These are phyloP conservation scores for Zopfia rhizophila DNA, from an alignment of 2,329 filamentous ascomycete genomes.

Conservation along the genomic window DNA sequence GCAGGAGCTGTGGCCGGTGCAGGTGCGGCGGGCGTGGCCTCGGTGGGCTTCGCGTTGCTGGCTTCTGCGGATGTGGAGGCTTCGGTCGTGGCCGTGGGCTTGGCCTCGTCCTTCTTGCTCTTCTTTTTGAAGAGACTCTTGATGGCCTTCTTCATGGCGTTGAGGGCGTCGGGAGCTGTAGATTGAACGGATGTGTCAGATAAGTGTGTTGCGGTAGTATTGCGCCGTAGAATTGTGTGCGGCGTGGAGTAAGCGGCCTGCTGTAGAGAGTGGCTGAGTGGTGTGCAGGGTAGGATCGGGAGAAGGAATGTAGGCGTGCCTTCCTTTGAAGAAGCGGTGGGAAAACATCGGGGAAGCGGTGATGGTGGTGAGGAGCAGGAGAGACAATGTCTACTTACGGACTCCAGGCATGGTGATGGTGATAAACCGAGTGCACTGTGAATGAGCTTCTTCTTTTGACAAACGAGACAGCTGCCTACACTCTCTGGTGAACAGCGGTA, in stretches of 20 bases:
- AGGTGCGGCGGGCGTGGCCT: slow-evolving; percentile 45
- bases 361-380: background rate
- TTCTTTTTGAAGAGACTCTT: slow-evolving; percentile 49
- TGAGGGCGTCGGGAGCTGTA: slow-evolving; percentile 49
- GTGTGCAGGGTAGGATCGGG: background rate
- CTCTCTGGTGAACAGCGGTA: background rate
- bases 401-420: slow-evolving; percentile 49
- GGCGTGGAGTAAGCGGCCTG: background rate
- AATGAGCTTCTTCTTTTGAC: too few species aligned
- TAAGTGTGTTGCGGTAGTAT: slow-evolving; percentile 1
- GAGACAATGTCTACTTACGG: slow-evolving; percentile 43
- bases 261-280: slow-evolving; percentile 12
- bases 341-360: background rate
- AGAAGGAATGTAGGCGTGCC: background rate
- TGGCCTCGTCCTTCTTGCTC: slow-evolving; percentile 34
- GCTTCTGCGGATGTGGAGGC: slow-evolving; percentile 21
- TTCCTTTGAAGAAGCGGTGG: background rate
- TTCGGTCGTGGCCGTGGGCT: slow-evolving; percentile 37
- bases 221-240: background rate
- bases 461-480: slow-evolving; percentile 1
- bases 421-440: slow-evolving; percentile 1
- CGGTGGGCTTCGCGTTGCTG: slow-evolving; percentile 39
- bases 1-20: slow-evolving; percentile 39
- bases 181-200: slow-evolving; percentile 20
- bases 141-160: slow-evolving; percentile 50